Evolutionary conservation across 345 rosid genomes (phyloP).

Genomic region (Euphorbia pulcherrima): DNA sequence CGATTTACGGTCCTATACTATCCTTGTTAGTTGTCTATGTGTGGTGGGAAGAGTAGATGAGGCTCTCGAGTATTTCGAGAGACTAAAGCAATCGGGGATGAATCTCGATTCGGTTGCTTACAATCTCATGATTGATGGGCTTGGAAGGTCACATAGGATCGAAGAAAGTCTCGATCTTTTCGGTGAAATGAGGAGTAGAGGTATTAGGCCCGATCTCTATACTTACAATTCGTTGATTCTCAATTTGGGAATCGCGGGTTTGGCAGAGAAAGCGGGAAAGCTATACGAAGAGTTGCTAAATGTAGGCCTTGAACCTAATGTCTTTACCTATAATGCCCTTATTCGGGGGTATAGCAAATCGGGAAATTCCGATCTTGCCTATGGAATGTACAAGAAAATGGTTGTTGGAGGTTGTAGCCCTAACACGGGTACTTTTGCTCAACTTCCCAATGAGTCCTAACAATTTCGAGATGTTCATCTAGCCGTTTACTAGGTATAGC

Average conservation of each 20-base stretch:
- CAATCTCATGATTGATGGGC: constrained; percentile 72
- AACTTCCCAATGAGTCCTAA: constrained; percentile 61
- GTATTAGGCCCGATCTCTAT: constrained; percentile 67
- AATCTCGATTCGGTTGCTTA: constrained; percentile 65
- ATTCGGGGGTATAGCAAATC: constrained; percentile 70
- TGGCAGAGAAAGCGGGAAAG: constrained; percentile 60
- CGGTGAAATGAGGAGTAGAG: constrained; percentile 59
- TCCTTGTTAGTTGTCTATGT: constrained; percentile 70
- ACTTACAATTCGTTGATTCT: constrained; percentile 77
- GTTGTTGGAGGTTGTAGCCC: constrained; percentile 79
- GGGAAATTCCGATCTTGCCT: constrained; percentile 63
- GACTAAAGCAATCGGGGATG: constrained; percentile 57
- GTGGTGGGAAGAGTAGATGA: constrained; percentile 69
- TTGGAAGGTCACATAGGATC: constrained; percentile 59
- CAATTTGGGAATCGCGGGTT: constrained; percentile 56
- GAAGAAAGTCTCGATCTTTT: constrained; percentile 64
- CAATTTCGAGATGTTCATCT: not conserved
- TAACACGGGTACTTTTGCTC: constrained; percentile 74
- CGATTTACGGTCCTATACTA: constrained; percentile 83
- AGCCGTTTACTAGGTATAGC: constrained; percentile 14
- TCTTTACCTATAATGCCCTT: constrained; percentile 80
- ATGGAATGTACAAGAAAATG: constrained; percentile 72
- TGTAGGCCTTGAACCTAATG: constrained; percentile 70
- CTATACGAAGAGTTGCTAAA: constrained; percentile 56
- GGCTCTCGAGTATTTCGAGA: constrained; percentile 57